Percentiles rank a stretch among this genome's conserved stretches.
Conservation (phyloP, 2,329 filamentous ascomycete species). For the Beauveria caledonica region DNA sequence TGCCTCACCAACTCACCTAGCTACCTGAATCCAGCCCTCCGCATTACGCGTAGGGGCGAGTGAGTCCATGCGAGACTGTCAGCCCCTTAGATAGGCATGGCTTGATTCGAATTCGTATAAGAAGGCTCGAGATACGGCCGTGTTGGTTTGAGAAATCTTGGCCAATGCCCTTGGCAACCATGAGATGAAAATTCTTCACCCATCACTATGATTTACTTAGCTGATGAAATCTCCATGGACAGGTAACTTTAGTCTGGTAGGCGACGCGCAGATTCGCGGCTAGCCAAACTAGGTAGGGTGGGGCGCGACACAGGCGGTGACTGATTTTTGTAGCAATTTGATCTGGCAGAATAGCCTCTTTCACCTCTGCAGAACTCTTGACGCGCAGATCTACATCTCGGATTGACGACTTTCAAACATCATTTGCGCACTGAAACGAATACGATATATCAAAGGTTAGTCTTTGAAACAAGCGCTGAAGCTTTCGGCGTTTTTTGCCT, state of each 20-base stretch:
- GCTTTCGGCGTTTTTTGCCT: not conserved
- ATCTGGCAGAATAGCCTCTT: constrained; percentile 7
- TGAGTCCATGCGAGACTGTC: not conserved
- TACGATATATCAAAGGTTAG: not conserved
- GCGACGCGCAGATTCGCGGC: not conserved
- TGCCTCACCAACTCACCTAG: too few species aligned
- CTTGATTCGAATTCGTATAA: not conserved
- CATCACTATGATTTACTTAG: not conserved
- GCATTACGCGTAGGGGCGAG: not conserved
- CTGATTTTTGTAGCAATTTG: not conserved
- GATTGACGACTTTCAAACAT: not conserved
- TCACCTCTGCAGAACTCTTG: not conserved
- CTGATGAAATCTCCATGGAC: not conserved
- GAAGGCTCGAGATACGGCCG: too few species aligned
- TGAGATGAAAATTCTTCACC: too few species aligned
- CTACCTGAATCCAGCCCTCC: too few species aligned
- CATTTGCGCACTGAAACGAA: not conserved
- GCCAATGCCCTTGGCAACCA: not conserved
- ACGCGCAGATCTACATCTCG: not conserved
- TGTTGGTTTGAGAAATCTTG: not conserved
- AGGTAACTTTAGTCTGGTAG: too few species aligned
- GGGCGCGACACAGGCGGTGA: not conserved
- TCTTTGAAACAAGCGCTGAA: not conserved
- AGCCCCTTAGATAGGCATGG: not conserved
- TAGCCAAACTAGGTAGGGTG: not conserved